Evolutionary conservation across 75 land plant genomes (phyloP).

Genomic region (Larix kaempferi): DNA sequence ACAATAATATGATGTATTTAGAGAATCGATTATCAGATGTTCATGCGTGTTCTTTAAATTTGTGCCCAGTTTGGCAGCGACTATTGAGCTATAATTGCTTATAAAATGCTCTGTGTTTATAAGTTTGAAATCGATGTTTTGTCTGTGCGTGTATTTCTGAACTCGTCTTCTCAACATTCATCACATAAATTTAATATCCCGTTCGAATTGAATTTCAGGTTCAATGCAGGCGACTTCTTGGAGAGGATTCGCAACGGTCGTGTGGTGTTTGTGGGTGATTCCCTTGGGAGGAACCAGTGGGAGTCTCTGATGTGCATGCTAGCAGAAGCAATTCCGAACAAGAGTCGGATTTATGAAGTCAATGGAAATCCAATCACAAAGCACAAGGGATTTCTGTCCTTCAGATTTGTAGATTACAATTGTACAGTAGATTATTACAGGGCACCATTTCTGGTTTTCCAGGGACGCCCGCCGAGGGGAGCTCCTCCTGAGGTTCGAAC

Average conservation of each 20-base stretch:
- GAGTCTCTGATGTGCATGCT: slow-evolving; percentile 92
- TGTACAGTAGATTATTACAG: slow-evolving; percentile 83
- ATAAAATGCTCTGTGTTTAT: no score
- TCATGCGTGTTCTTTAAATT: no score
- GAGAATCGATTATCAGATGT: no score
- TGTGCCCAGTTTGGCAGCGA: no score
- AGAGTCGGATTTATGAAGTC: slow-evolving; percentile 56
- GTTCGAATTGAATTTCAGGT: slow-evolving; percentile 29
- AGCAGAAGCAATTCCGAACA: slow-evolving; percentile 52
- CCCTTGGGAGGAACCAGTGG: slow-evolving; percentile 91
- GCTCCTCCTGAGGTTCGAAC: slow-evolving; percentile 28
- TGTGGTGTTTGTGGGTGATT: slow-evolving; percentile 80
- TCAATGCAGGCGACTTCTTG: slow-evolving; percentile 63
- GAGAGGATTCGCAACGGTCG: slow-evolving; percentile 53
- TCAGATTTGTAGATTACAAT: slow-evolving; percentile 57
- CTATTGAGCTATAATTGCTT: no score
- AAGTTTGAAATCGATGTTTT: no score
- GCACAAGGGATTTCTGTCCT: slow-evolving; percentile 68
- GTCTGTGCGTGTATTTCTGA: not conserved
- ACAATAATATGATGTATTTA: no score
- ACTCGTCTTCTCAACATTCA: not conserved
- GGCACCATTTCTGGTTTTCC: slow-evolving; percentile 55
- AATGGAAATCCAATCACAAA: slow-evolving; percentile 76
- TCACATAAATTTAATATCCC: not conserved
- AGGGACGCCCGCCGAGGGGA: slow-evolving; percentile 42